Evolutionary conservation across 1,284 basidiomycete species (phyloP).

Genomic region (Vanrija humicola): DNA sequence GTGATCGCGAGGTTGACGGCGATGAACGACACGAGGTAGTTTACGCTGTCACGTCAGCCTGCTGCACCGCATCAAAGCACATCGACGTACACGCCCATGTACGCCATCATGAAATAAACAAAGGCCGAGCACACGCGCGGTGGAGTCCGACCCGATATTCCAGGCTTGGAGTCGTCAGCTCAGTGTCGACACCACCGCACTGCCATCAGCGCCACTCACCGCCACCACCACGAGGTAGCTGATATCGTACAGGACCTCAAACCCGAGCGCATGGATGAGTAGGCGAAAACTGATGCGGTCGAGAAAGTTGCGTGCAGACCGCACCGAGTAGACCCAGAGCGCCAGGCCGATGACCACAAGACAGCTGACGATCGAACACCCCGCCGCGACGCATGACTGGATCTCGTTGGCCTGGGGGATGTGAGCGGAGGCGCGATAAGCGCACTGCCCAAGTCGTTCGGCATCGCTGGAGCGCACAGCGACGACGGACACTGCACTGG

Average conservation of each 20-base stretch:
- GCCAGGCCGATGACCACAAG: not conserved
- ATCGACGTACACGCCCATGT: constrained; percentile 3
- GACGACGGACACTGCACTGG: too few relatives aligned
- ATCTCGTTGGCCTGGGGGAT: constrained; percentile 1
- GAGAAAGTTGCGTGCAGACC: constrained; percentile 4
- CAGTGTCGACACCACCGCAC: too few relatives aligned
- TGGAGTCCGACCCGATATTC: not conserved
- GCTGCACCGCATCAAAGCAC: not conserved
- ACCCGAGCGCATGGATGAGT: constrained; percentile 5
- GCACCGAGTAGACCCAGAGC: not conserved
- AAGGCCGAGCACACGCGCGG: not conserved
- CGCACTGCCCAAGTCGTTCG: too few relatives aligned
- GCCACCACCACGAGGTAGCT: constrained; percentile 2
- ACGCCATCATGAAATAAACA: constrained; percentile 7
- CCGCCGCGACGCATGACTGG: constrained; percentile 2
- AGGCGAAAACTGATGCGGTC: constrained; percentile 13
- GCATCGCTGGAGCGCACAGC: too few relatives aligned
- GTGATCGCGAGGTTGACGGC: constrained; percentile 15
- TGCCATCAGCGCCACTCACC: not conserved
- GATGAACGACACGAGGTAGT: constrained; percentile 12
- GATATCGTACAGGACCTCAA: constrained; percentile 12
- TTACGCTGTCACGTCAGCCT: constrained; percentile 2
- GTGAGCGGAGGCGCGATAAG: too few relatives aligned
- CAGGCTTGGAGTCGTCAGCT: not conserved
- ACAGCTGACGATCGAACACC: constrained; percentile 2